Evolutionary conservation across 2,329 filamentous ascomycete genomes (phyloP), one percentile per base, ranked within the genome.

Genomic region (Leptographium radiaticola): DNA sequence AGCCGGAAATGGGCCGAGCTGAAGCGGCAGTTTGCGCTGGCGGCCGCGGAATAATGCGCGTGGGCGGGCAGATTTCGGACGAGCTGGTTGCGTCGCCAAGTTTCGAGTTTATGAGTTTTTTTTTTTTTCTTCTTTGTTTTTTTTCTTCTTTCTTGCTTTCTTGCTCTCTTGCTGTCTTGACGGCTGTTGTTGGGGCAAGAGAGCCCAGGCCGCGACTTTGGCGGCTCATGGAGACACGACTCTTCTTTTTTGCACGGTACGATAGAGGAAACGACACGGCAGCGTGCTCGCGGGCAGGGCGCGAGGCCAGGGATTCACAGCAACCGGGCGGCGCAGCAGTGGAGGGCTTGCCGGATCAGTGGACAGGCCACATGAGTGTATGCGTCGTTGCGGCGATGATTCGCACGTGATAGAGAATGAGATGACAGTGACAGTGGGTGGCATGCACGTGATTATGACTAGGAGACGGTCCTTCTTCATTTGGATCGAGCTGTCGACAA

Each of bases 1-100:
- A 82, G 75, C 58, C 81, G 86, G 61, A 89, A 86, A 71, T 90
- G 86, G 86, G 80, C 79, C 51, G 87, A 91, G 61, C 72, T 91
- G 58, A 80, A 76, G 68, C 71, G 73, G 51, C 78, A 81, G 55
- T 79, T 81, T 61, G 71, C 69, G 15, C 48, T n/a, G 16, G 16
- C 25, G 39, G 39, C n/a, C n/a, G 18, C n/a, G 34, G 25, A 25
- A 2, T 25, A 25, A 25, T 25, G 25, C 25, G 25, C 25, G 2
- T 25, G 25, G 3, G 25, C 25, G 25, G 25, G 25, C 25, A 5
- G 5, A 25, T 25, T 25, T 5, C 25, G 25, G 25, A 25, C 25
- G 25, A 25, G 25, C 25, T 25, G 25, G 25, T 25, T 25, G 25
- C 5, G 25, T 25, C 25, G 25, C 25, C 25, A 25, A 25, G 25